Base-by-base conservation (phyloP, 441 rosid genomes). In the Erodium texanum region DNA sequence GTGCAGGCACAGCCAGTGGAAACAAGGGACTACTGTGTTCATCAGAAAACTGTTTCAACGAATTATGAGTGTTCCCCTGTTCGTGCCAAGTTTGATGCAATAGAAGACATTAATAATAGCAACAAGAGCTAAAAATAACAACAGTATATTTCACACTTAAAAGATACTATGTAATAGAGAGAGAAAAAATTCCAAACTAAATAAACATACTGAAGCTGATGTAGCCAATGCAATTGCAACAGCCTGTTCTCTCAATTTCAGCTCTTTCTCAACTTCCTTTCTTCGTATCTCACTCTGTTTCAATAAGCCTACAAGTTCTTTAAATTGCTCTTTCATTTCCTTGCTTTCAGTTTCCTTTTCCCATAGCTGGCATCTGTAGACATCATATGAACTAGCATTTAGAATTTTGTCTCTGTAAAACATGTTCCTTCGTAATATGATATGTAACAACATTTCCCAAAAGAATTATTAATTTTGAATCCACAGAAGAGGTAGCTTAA, bases 251-350 rank as follows among this genome's bases (percentile, higher is more conserved):
- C 94, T 83, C 73, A 84, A 22, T 74, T 86, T 94, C 54, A 92
- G 79, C 78, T 94, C 99, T 80, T 87, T 87, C 75, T 88, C 96
- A 29, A 83, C 80, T 76, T 94, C 98, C 79, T 88, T 88, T 81
- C 90, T 87, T 69, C 73, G 83, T 41, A 77, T 18, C 79, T 94
- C 99, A 70, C 99, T 91, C 77, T 92, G 93, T 50, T 82, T 74
- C 72, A 89, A 61, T 73, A 92, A 73, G 56, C 84, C 80, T 43
- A 94, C 94, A 29, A 94, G 92, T 83, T 94, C 99, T 73, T 88
- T 88, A 45, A 92, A 79, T 72, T 92, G 96, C 75, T 89, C 98
- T 82, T 94, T 92, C 91, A 92, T 89, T 83, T 92, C 97, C 79
- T 83, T 89, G 72, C 85, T 83, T 71, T 94, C 99, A 75, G 83